phyloP scores from a whole-genome alignment of 2,329 filamentous ascomycete species.

The Elsinoe fawcettii region DNA sequence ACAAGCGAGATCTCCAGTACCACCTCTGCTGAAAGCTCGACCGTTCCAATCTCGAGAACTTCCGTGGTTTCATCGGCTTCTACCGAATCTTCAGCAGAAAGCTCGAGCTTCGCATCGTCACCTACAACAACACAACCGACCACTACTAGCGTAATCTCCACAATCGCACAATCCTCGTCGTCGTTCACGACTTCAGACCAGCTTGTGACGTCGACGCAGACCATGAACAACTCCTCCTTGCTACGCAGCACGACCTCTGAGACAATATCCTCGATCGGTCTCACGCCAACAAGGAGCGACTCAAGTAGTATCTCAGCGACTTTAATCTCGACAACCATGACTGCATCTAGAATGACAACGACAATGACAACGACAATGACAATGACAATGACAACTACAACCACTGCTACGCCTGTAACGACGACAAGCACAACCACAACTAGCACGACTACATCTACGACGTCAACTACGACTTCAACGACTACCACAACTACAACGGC shows the following conservation, averaged over 20 bases:
- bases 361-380: too few species aligned
- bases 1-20: background rate
- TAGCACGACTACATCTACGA: background rate
- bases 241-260: too few species aligned
- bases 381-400: too few species aligned
- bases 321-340: background rate
- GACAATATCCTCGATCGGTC: too few species aligned
- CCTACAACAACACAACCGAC: background rate
- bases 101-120: background rate
- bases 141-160: background rate
- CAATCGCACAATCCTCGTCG: background rate
- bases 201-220: background rate
- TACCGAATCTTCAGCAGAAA: background rate
- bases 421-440: background rate
- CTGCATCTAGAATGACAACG: too few species aligned
- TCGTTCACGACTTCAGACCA: background rate
- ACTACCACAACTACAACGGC: background rate
- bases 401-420: too few species aligned
- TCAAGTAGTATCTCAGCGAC: too few species aligned
- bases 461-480: background rate
- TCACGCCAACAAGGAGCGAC: too few species aligned
- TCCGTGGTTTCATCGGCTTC: background rate
- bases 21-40: background rate
- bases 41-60: background rate
- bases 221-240: too few species aligned